Percentiles rank a stretch among this genome's conserved stretches.
These are phyloP conservation scores for Pezizomycotina sp. DNA, from an alignment of 2,329 filamentous ascomycete species.

Conservation along the genomic window DNA sequence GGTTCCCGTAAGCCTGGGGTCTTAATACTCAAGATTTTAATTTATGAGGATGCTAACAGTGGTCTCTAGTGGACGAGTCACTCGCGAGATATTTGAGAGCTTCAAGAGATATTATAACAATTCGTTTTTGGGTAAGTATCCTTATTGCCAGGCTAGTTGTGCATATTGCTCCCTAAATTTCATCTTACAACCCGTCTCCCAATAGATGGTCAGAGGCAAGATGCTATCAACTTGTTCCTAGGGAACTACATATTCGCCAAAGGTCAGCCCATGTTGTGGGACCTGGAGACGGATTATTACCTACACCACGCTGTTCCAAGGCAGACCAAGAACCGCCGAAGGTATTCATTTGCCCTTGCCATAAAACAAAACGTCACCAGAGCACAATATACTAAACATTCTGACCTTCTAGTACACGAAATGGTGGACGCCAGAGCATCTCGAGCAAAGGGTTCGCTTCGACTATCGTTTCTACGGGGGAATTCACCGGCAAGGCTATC, in stretches of 20 bases:
- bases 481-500: slow-evolving; percentile 33
- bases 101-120: slow-evolving; percentile 99
- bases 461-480: too few species aligned
- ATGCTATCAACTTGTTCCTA: slow-evolving; percentile 92
- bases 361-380: slow-evolving; percentile 39
- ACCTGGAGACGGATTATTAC: slow-evolving; percentile 86
- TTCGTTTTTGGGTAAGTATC: slow-evolving; percentile 49
- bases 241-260: slow-evolving; percentile 84
- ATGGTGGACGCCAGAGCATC: slow-evolving; percentile 10
- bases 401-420: slow-evolving; percentile 20
- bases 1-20: too few species aligned
- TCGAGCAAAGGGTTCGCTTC: slow-evolving; percentile 26
- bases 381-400: slow-evolving; percentile 20
- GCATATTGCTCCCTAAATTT: too few species aligned
- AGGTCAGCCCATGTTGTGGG: slow-evolving; percentile 91
- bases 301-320: slow-evolving; percentile 78
- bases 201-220: slow-evolving; percentile 77
- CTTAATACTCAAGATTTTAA: too few species aligned
- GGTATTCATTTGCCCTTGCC: too few species aligned
- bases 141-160: neutral
- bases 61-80: slow-evolving; percentile 96
- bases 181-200: neutral
- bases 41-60: too few species aligned
- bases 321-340: slow-evolving; percentile 37
- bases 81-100: slow-evolving; percentile 92